Evolutionary conservation across 2,329 filamentous ascomycete species (phyloP), one percentile per base, ranked within the genome.

Genomic region (Claviceps digitariae): DNA sequence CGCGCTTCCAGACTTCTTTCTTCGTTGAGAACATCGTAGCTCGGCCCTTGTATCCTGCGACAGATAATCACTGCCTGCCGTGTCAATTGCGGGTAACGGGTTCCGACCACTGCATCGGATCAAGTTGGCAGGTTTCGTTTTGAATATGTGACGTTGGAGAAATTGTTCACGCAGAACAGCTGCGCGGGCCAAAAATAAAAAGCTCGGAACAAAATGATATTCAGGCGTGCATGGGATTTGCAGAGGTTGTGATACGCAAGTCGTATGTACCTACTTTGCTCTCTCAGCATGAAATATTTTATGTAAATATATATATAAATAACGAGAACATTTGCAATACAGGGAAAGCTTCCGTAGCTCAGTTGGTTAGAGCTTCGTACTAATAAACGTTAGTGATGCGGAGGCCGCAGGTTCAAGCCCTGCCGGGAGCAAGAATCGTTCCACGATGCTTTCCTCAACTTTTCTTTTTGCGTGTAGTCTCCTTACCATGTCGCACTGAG

Each of bases 291-390:
- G 9, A 34, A 34, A 29, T n/a, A 29, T 29, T 8, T 29, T 34
- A 34, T 9, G 31, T 3, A 10, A 34, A 34, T 13, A 12, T 1
- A 7, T 43, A 43, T 20, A 20, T 20, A 31, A 20, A 20, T 31
- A 47, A 7, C 9, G 8, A 7, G 0, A 1, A 0, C 0, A 9
- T 0, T 0, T 4, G 1, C 3, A 1, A n/a, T 7, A 2, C 40
- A 21, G 25, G 53, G 48, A n/a, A 27, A 43, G 57, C 55, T 58
- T 53, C 54, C 56, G 54, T 58, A 58, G 57, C 57, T 58, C 57
- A 58, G 57, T 58, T 58, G 57, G 57, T 58, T 58, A 58, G 57
- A 58, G 57, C 57, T 53, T 58, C 56, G 56, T 56, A 58, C 57
- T 58, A 58, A 58, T 58, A 58, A 53, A 46, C 45, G 5, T 57